phyloP scores from a whole-genome alignment of 805 yeast species.

The Kluyveromyces lactis region DNA sequence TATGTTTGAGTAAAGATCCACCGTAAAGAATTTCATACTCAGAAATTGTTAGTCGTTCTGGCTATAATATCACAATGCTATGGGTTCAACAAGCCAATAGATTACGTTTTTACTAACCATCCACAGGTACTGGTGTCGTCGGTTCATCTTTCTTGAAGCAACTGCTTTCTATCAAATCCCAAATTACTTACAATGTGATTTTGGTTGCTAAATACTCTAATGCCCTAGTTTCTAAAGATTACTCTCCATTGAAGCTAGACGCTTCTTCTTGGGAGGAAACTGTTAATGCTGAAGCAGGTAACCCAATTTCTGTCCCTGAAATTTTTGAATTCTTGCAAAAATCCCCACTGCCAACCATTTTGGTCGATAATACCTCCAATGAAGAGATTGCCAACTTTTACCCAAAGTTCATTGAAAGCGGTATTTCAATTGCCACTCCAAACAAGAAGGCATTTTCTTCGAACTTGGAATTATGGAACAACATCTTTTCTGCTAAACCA shows the following conservation, averaged over 20 bases:
- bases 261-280: conserved; percentile 48
- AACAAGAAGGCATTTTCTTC: conserved; percentile 95
- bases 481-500: conserved; percentile 53
- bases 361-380: conserved; percentile 92
- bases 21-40: not conserved
- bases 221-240: conserved; percentile 62
- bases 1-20: conserved; percentile 19
- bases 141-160: conserved; percentile 88
- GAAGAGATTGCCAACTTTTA: conserved; percentile 68
- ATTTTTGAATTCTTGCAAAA: conserved; percentile 54
- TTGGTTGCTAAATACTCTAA: conserved; percentile 68
- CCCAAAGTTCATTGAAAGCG: conserved; percentile 61
- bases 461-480: conserved; percentile 65
- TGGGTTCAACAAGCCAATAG: not conserved
- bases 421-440: conserved; percentile 94
- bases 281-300: conserved; percentile 36
- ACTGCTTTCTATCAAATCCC: conserved; percentile 51
- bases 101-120: conserved; percentile 3
- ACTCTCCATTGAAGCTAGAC: conserved; percentile 51
- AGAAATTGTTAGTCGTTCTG: not conserved
- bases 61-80: not conserved
- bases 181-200: conserved; percentile 67
- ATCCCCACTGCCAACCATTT: conserved; percentile 66
- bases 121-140: conserved; percentile 79
- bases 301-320: conserved; percentile 45